phyloP scores from a whole-genome alignment of 148 eudicot species.

The Pharnaceum exiguum region DNA sequence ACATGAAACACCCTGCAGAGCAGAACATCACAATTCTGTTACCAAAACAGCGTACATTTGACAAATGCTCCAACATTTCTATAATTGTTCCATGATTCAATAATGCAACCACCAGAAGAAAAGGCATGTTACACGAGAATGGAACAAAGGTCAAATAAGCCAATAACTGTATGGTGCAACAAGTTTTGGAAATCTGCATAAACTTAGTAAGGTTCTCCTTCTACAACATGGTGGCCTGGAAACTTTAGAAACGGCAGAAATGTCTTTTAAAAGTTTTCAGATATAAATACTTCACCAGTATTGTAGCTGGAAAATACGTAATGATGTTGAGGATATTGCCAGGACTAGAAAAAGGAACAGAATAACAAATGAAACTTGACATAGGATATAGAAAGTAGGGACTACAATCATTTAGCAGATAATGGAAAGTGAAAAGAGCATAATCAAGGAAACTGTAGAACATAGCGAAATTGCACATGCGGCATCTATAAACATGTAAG shows the following conservation, averaged over 20 bases:
- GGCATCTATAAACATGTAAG: conserved; percentile 6
- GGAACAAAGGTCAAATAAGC: conserved; percentile 7
- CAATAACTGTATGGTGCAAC: conserved; percentile 4
- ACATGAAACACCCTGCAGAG: conserved; percentile 87
- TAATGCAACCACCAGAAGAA: conserved; percentile 8
- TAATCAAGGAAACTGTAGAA: conserved; percentile 7
- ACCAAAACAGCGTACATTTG: conserved; percentile 8
- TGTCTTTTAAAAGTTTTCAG: not conserved
- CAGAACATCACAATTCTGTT: conserved; percentile 13
- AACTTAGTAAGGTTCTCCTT: conserved; percentile 2
- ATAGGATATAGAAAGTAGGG: conserved; percentile 23
- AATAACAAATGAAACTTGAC: conserved; percentile 23
- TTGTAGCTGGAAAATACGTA: conserved; percentile 8
- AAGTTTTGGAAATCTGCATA: conserved; percentile 17
- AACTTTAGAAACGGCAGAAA: not conserved
- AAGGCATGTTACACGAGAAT: conserved; percentile 22
- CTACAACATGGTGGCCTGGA: not conserved
- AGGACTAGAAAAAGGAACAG: conserved; percentile 12
- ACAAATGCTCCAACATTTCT: conserved; percentile 2
- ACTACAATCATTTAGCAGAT: conserved; percentile 6
- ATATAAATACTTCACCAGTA: conserved; percentile 13
- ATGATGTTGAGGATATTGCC: not conserved
- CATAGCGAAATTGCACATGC: conserved; percentile 7
- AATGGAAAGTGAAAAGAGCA: conserved; percentile 17
- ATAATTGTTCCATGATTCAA: conserved; percentile 12